These are phyloP conservation scores for Cryptosporidium sp. DNA, from an alignment of 169 alveolate species.

Conservation along the genomic window DNA sequence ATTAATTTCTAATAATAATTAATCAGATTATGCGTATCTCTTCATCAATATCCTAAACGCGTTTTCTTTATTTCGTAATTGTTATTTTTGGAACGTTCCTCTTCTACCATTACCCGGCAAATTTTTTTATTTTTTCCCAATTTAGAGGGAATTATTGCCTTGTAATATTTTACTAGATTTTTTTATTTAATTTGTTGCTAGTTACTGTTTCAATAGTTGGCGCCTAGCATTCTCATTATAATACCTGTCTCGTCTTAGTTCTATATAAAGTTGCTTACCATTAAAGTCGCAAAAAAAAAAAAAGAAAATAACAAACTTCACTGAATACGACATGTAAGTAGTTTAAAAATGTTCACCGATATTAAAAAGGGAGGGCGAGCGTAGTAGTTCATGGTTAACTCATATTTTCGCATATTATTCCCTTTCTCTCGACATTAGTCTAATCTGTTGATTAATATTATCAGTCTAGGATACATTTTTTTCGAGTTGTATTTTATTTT, in stretches of 20 bases:
- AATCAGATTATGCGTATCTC: constrained; percentile 11
- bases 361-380: no score
- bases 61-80: constrained; percentile 5
- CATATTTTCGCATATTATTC: no score
- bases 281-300: background rate
- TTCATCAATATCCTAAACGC: constrained; percentile 29
- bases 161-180: constrained; percentile 19
- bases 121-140: background rate
- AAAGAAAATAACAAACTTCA: background rate
- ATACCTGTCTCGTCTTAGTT: constrained; percentile 28
- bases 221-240: background rate
- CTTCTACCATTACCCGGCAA: constrained; percentile 26
- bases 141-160: constrained; percentile 15
- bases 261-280: background rate
- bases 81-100: background rate
- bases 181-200: background rate
- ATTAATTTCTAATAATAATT: background rate
- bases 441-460: no score
- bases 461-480: no score
- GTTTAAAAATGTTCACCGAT: background rate
- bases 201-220: background rate
- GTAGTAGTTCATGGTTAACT: no score
- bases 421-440: no score
- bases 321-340: no score
- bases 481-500: no score